Base-by-base conservation (phyloP, 2,329 filamentous ascomycete species). In the Pseudonectria foliicola region DNA sequence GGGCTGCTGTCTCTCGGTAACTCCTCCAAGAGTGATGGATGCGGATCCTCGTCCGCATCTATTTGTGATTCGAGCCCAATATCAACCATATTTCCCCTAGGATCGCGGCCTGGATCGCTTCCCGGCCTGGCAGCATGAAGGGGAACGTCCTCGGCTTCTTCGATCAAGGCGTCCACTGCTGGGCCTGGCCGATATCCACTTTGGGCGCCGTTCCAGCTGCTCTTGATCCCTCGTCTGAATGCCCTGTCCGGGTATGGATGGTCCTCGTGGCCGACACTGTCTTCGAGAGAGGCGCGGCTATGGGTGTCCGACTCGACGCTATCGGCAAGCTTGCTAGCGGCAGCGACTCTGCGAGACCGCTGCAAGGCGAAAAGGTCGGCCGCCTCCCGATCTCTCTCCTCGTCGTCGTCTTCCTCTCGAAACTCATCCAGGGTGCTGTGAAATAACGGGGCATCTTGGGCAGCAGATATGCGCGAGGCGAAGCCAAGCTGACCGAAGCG, bases 321-420 rank as follows among this genome's bases (percentile, higher is more conserved):
- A 47, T 94, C 88, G 25, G 84, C 85, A 32, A 95, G 65, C 48
- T 85, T 79, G 60, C 84, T 87, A 11, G 82, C 80, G 11, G 87
- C 86, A 54, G 95, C 90, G 39, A 95, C 85, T 30, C 89, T 77
- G 48, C 92, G 77, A 46, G 90, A 96, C 49, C 83, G 76, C 60
- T 96, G 89, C 38, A 98, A 68, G 6, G 90, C 90, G 61, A 89
- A 93, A 47, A 92, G 80, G 61, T 96, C 92, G n/a, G 88, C 88
- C 24, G 90, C 85, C 55, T 96, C 90, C 35, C 88, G 71, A 50
- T 93, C 85, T 50, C 86, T 81, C 61, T 95, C 88, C 50, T 86
- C 83, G 57, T 92, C 89, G 42, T 96, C 90, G 44, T 95, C 89
- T 54, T 93, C 86, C 61, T 95, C 89, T 42, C 84, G 80, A 45